Evolutionary conservation across 345 rosid species (phyloP).

Genomic region (Salix purpurea): DNA sequence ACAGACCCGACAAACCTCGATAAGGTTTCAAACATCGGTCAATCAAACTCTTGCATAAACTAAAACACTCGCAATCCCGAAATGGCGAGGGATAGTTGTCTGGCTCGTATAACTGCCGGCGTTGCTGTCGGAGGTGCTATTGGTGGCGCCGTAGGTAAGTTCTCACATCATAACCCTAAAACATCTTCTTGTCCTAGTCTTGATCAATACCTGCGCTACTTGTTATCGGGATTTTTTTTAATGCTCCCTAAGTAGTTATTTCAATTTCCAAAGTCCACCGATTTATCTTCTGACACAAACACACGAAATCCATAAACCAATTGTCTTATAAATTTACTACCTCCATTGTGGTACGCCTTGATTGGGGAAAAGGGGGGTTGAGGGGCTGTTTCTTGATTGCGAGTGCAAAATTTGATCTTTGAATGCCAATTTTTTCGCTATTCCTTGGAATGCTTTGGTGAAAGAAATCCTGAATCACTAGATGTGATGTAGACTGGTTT

Average conservation of each 20-base stretch:
- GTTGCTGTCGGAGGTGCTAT: constrained; percentile 93
- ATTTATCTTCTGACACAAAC: background rate
- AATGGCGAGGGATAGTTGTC: constrained; percentile 88
- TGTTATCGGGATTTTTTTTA: background rate
- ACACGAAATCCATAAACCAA: background rate
- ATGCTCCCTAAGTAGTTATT: background rate
- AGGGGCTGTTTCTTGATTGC: background rate
- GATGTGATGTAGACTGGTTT: background rate
- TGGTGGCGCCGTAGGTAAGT: constrained; percentile 78
- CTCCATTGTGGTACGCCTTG: background rate
- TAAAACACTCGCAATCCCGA: background rate
- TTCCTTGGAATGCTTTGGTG: background rate
- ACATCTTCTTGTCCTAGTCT: background rate
- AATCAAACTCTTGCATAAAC: background rate
- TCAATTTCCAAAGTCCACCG: background rate
- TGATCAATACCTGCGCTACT: background rate
- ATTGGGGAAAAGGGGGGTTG: background rate
- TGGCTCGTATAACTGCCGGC: constrained; percentile 73
- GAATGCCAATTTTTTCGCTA: background rate
- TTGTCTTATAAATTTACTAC: background rate
- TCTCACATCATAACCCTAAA: background rate
- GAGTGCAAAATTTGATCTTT: background rate
- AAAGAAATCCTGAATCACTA: background rate
- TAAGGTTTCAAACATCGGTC: background rate
- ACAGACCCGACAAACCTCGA: background rate